Evolutionary conservation across 1,139 yeast species (phyloP).

Genomic region (Wickerhamiella infanticola): DNA sequence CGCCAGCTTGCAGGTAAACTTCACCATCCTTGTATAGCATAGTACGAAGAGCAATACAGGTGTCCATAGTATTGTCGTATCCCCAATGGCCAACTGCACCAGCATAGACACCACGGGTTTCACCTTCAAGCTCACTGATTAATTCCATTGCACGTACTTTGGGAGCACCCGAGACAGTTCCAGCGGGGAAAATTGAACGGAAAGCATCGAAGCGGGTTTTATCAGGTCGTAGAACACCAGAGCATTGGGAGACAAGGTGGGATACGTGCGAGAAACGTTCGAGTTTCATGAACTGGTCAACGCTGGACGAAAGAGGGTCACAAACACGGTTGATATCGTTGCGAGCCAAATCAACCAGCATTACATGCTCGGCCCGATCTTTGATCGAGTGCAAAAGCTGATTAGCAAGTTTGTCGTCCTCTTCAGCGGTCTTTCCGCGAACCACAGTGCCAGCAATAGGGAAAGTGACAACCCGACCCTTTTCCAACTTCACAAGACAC

Average conservation of each 20-base stretch:
- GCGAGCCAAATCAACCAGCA: constrained; percentile 94
- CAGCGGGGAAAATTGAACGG: constrained; percentile 95
- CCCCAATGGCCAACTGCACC: constrained; percentile 99
- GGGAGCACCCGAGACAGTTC: constrained; percentile 97
- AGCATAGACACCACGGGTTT: constrained; percentile 91
- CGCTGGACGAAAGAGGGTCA: constrained; percentile 66
- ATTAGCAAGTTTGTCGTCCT: constrained; percentile 71
- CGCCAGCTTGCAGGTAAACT: constrained; percentile 95
- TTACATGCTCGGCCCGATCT: constrained; percentile 94
- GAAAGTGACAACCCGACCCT: constrained; percentile 71
- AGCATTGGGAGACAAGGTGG: constrained; percentile 89
- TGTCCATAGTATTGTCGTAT: constrained; percentile 88
- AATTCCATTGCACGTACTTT: constrained; percentile 94
- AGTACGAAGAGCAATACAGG: constrained; percentile 92
- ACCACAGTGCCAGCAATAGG: constrained; percentile 95
- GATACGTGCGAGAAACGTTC: constrained; percentile 96
- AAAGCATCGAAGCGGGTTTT: constrained; percentile 91
- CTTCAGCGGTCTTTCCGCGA: constrained; percentile 81
- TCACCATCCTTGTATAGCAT: constrained; percentile 86
- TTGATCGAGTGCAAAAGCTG: constrained; percentile 63
- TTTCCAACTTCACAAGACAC: constrained; percentile 69
- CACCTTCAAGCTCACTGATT: constrained; percentile 75
- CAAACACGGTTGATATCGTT: constrained; percentile 93
- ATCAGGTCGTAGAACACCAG: constrained; percentile 72
- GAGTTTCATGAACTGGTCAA: constrained; percentile 74